phyloP scores from a whole-genome alignment of 768 basidiomycete genomes.

The Saitozyma sp. region DNA sequence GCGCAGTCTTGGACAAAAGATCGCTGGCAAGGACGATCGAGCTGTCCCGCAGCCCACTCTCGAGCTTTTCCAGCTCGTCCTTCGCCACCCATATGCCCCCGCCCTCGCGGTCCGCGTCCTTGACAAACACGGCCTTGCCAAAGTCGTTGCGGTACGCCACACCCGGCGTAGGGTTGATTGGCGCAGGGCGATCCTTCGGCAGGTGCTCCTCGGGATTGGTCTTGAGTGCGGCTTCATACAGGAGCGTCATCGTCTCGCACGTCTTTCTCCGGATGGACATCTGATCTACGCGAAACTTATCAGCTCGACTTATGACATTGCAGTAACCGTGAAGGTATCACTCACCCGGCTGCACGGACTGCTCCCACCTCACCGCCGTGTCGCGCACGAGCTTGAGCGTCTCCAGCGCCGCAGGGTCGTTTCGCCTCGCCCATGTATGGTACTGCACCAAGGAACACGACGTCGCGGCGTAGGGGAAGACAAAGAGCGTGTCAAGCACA shows the following conservation, averaged over 20 bases:
- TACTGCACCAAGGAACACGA: constrained; percentile 92
- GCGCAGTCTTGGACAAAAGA: background rate
- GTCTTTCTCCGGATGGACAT: constrained; percentile 90
- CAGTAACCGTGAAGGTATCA: background rate
- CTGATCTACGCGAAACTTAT: constrained; percentile 58
- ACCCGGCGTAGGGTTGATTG: constrained; percentile 77
- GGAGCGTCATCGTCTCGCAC: constrained; percentile 81
- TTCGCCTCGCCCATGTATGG: constrained; percentile 85
- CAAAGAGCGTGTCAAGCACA: constrained; percentile 80
- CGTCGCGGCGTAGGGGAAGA: constrained; percentile 83
- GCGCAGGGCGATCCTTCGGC: constrained; percentile 59
- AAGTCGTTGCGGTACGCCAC: constrained; percentile 50
- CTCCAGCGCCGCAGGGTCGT: constrained; percentile 70
- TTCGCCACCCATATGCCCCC: constrained; percentile 78
- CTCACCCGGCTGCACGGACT: constrained; percentile 69
- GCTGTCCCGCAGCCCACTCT: constrained; percentile 3
- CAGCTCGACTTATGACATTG: background rate
- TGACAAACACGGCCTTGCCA: constrained; percentile 65
- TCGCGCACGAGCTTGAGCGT: constrained; percentile 79
- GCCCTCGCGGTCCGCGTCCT: constrained; percentile 78
- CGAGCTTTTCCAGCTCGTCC: constrained; percentile 31
- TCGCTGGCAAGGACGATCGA: background rate
- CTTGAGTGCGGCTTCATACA: constrained; percentile 94
- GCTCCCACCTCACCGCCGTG: constrained; percentile 83
- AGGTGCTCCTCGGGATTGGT: constrained; percentile 54